phyloP scores from a whole-genome alignment of 2,329 filamentous ascomycete species.

The Chaetomiaceae sp. region DNA sequence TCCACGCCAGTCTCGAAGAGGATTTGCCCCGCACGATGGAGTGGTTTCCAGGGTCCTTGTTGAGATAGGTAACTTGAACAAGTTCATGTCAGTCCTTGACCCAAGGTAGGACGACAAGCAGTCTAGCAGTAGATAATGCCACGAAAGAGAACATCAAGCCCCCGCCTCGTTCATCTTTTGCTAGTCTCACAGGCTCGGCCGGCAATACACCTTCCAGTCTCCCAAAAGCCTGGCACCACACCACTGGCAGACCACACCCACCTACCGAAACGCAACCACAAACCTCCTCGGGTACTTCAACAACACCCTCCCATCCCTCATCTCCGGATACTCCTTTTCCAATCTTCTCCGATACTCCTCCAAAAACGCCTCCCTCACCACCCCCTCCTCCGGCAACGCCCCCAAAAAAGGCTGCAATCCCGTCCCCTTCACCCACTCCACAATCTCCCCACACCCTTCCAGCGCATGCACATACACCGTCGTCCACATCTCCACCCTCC shows the following conservation, averaged over 20 bases:
- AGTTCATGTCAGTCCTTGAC: no score
- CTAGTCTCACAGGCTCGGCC: no score
- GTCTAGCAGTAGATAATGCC: no score
- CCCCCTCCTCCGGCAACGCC: conserved; percentile 34
- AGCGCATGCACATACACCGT: conserved; percentile 39
- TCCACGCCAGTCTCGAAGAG: no score
- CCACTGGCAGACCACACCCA: neutral
- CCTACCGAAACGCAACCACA: conserved; percentile 39
- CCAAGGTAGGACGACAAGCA: no score
- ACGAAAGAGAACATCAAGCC: no score
- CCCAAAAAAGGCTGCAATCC: conserved; percentile 53
- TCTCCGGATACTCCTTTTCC: conserved; percentile 39
- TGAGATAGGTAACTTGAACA: no score
- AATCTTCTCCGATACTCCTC: conserved; percentile 30
- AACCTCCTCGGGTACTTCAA: conserved; percentile 54
- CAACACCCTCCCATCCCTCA: conserved; percentile 49
- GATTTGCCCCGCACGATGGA: no score
- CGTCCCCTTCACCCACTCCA: conserved; percentile 58
- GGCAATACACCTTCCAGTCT: no score
- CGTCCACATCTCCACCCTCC: conserved; percentile 48
- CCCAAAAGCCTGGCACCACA: no score
- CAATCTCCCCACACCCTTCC: conserved; percentile 36
- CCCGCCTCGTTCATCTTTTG: no score
- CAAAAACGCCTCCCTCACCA: conserved; percentile 42
- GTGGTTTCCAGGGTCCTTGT: no score